A percentile compares a stretch with the other conserved stretches of the same genome.
phyloP scores from a whole-genome alignment of 164 flowering plant species.

The Santalum album region DNA sequence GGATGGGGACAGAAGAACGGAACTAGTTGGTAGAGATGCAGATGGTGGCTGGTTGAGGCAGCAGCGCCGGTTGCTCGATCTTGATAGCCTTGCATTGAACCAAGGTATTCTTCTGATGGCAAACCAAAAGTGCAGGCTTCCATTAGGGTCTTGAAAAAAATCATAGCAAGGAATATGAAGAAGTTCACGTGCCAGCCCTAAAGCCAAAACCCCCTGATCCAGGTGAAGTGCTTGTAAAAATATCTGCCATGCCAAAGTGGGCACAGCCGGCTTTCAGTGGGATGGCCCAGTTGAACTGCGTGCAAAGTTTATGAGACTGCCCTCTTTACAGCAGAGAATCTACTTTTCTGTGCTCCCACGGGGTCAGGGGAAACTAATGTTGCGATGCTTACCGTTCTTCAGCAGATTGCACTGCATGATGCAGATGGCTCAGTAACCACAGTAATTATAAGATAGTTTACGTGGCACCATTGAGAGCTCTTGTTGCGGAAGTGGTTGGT shows the following conservation, averaged over 20 bases:
- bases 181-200: constrained; percentile 84
- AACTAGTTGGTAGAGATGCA: constrained; percentile 43
- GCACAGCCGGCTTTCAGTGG: constrained; percentile 89
- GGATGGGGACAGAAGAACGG: constrained; percentile 39
- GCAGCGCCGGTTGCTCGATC: constrained; percentile 77
- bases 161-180: constrained; percentile 72
- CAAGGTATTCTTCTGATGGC: constrained; percentile 87
- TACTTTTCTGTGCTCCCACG: constrained; percentile 93
- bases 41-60: constrained; percentile 79
- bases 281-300: constrained; percentile 78
- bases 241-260: constrained; percentile 84
- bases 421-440: constrained; percentile 65
- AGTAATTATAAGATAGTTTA: constrained; percentile 79
- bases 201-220: constrained; percentile 54
- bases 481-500: constrained; percentile 92
- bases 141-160: constrained; percentile 56
- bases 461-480: constrained; percentile 98
- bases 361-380: constrained; percentile 98
- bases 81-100: constrained; percentile 65
- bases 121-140: constrained; percentile 73
- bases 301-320: constrained; percentile 93
- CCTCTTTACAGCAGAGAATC: constrained; percentile 64
- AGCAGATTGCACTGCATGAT: constrained; percentile 65
- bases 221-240: constrained; percentile 63
- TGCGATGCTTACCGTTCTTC: constrained; percentile 89